Conservation (phyloP, 495 filamentous ascomycete genomes). For the Podospora comata region DNA sequence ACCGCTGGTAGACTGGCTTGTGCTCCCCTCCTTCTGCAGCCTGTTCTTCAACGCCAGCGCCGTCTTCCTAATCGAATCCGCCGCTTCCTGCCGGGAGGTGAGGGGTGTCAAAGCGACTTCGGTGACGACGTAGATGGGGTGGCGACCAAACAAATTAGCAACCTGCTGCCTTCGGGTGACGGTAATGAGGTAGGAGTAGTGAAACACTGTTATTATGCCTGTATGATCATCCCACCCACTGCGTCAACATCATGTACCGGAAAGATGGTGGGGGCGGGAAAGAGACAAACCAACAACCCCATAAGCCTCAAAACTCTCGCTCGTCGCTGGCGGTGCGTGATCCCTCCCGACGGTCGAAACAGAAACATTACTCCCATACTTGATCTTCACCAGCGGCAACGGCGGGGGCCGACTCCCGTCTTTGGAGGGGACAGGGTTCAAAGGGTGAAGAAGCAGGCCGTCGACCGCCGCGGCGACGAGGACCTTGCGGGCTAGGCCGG, state of each 20-base stretch:
- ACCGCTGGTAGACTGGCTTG: conserved; percentile 23
- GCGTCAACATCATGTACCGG: neutral
- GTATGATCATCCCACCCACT: neutral
- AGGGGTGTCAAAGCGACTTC: conserved; percentile 86
- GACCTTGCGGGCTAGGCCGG: conserved; percentile 72
- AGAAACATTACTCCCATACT: conserved; percentile 64
- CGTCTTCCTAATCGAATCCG: conserved; percentile 63
- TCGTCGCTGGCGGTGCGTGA: conserved; percentile 29
- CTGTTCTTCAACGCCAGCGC: conserved; percentile 46
- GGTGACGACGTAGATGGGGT: conserved; percentile 75
- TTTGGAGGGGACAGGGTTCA: conserved; percentile 33
- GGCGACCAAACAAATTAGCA: conserved; percentile 71
- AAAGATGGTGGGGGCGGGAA: neutral
- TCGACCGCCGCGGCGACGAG: conserved; percentile 80
- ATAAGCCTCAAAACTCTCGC: conserved; percentile 65
- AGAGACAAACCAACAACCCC: conserved; percentile 71
- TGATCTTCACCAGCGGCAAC: conserved; percentile 59
- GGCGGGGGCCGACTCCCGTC: conserved; percentile 37
- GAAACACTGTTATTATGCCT: conserved; percentile 74
- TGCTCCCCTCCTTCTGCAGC: conserved; percentile 31
- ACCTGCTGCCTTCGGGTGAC: conserved; percentile 84
- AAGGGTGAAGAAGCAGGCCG: conserved; percentile 78
- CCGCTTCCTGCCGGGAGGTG: conserved; percentile 69
- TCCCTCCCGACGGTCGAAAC: conserved; percentile 39
- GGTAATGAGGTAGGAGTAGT: conserved; percentile 72